Base-by-base conservation (phyloP, 345 rosid genomes). In the Pseudoturritis turrita region DNA sequence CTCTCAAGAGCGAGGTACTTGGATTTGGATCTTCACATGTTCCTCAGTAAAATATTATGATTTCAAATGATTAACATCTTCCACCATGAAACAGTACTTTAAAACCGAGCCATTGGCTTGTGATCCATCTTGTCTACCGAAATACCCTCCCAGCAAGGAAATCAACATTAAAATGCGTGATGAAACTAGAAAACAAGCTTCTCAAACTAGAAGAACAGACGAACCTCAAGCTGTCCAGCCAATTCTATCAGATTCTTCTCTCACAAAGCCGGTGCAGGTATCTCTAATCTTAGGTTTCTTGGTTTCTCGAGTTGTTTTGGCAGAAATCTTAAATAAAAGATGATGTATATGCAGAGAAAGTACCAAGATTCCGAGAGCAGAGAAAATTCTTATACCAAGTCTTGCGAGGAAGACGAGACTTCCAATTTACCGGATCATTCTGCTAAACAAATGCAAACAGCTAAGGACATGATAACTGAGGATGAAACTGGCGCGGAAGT, bases 101-200 rank as follows among this genome's bases (percentile, higher is more conserved):
- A 75, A 82, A 28, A 76, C 85, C 37, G 80, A 87, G 63, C 97
- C 95, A 36, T 68, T 83, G 79, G 83, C 98, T 66, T 89, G 97
- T 67, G 90, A 91, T 74, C 93, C 97, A 73, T 88, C 96, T 68
- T 83, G 73, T 77, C 87, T 91, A 84, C 97, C 98, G 61, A 91
- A 87, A 65, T 94, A 88, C 80, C 84, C 97, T 75, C 95, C 96
- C 51, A 86, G 90, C 80, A 94, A 89, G 71, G 97, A 94, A 83
- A 84, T 89, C 35, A 84, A 94, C 72, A 85, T 87, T 45, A 82
- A 82, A 80, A 57, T 80, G 78, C 85, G 83, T 57, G 81, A 79
- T 63, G 86, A 81, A 86, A 78, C 84, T 55, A 84, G 82, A 84
- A 83, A 79, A 85, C 87, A 67, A 67, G 70, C 49, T 53, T 52